A percentile compares a stretch with the other conserved stretches of the same genome.
These are phyloP conservation scores for Mycocentrospora acerina DNA, from an alignment of 2,329 filamentous ascomycete species.

Conservation along the genomic window DNA sequence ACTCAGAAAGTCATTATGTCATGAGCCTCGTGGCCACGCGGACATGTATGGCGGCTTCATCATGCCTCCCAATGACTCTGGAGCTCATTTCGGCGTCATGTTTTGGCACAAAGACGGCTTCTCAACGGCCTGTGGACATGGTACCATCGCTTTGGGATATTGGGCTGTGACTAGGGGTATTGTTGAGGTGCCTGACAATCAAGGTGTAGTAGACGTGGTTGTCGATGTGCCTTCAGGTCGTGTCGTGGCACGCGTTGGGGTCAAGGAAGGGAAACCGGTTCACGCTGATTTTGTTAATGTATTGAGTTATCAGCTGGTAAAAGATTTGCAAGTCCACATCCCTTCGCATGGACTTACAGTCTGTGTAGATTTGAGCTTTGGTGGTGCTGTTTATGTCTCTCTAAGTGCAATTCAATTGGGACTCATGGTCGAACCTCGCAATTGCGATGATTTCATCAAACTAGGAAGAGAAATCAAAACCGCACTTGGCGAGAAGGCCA, in stretches of 20 bases:
- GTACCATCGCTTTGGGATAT: constrained; percentile 51
- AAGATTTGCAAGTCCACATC: constrained; percentile 1
- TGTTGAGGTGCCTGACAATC: constrained; percentile 1
- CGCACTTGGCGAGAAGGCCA: constrained; percentile 2
- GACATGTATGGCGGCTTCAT: constrained; percentile 57
- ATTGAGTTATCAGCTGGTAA: constrained; percentile 4
- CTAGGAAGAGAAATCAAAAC: constrained; percentile 10
- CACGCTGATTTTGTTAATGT: constrained; percentile 12
- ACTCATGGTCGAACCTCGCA: constrained; percentile 2
- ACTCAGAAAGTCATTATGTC: constrained; percentile 9
- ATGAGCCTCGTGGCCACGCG: constrained; percentile 52
- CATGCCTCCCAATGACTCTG: constrained; percentile 42
- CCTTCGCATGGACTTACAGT: background rate
- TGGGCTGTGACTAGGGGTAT: constrained; percentile 6
- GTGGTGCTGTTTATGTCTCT: constrained; percentile 9
- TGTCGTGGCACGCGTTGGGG: constrained; percentile 1
- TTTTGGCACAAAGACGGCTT: constrained; percentile 53
- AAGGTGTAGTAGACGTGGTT: constrained; percentile 5
- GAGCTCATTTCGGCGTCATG: constrained; percentile 52
- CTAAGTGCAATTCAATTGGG: constrained; percentile 8
- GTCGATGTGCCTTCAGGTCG: constrained; percentile 13
- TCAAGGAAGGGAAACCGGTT: constrained; percentile 5
- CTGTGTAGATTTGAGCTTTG: constrained; percentile 1
- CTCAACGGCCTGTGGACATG: constrained; percentile 56
- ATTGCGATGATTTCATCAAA: constrained; percentile 1